Conservation (phyloP, 306 rosid species). For the Inga leiocalycina region DNA sequence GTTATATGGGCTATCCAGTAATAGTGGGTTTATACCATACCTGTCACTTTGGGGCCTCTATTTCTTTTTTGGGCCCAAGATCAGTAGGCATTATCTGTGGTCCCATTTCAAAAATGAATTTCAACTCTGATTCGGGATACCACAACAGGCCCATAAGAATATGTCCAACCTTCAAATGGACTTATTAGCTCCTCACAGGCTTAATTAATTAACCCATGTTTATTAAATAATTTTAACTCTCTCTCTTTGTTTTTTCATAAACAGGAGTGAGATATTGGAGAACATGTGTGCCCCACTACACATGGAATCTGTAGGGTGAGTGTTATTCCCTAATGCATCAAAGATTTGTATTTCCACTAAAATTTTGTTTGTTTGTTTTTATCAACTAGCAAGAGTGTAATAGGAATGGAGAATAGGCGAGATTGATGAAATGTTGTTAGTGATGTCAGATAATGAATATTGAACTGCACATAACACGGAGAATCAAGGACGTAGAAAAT, state of each 20-base stretch:
- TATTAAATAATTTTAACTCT: neutral
- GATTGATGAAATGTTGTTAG: neutral
- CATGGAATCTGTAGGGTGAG: neutral
- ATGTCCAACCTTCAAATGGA: neutral
- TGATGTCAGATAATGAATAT: neutral
- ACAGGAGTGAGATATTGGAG: neutral
- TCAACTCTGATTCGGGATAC: neutral
- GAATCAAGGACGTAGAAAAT: too few relatives aligned
- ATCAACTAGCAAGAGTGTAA: neutral
- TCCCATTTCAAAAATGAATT: neutral
- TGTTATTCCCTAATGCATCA: neutral
- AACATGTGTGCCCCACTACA: neutral
- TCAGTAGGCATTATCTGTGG: neutral
- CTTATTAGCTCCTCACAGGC: neutral
- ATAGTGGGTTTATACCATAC: neutral
- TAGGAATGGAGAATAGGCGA: neutral
- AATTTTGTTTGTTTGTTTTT: neutral
- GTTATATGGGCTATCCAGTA: neutral
- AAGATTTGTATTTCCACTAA: neutral
- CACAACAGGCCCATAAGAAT: neutral
- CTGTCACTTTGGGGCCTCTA: neutral
- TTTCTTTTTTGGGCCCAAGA: accelerated
- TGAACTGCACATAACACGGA: too few relatives aligned
- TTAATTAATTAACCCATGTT: neutral
- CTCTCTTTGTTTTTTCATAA: neutral